Conservation (phyloP, 768 basidiomycete genomes). For the Ramaria sp. region DNA sequence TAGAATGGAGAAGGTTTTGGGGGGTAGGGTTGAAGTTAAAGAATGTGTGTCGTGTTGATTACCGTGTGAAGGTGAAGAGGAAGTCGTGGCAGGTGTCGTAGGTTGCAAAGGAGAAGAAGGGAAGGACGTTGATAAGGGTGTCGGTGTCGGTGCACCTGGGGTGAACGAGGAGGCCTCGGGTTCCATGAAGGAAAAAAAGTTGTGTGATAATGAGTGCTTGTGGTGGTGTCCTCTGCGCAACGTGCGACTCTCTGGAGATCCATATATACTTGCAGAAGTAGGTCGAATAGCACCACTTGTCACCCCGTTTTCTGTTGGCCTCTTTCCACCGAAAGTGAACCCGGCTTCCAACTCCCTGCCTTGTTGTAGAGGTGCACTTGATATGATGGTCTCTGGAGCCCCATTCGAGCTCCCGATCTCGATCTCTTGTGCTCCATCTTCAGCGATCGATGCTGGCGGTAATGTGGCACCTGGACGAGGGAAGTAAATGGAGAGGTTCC, state of each 20-base stretch:
- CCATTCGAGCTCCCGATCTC: conserved; percentile 27
- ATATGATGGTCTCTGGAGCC: conserved; percentile 27
- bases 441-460: conserved; percentile 49
- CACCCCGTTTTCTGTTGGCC: conserved; percentile 23
- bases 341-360: conserved; percentile 34
- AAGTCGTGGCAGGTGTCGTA: conserved; percentile 40
- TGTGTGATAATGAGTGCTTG: conserved; percentile 89
- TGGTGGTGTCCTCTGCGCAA: conserved; percentile 74
- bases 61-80: conserved; percentile 17
- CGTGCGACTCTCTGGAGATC: conserved; percentile 14
- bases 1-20: background rate
- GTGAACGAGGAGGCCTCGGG: conserved; percentile 33
- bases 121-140: conserved; percentile 24
- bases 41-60: background rate
- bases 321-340: conserved; percentile 49
- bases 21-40: background rate
- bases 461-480: conserved; percentile 58
- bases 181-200: conserved; percentile 92
- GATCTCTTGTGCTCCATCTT: conserved; percentile 50
- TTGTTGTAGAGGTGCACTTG: conserved; percentile 15
- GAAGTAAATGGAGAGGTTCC: conserved; percentile 88
- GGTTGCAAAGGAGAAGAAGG: conserved; percentile 34
- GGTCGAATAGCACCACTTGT: conserved; percentile 15
- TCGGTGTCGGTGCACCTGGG: conserved; percentile 8
- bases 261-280: conserved; percentile 14